These are phyloP conservation scores for Candida methanosorbosa DNA, from an alignment of 805 yeast species.

Conservation along the genomic window DNA sequence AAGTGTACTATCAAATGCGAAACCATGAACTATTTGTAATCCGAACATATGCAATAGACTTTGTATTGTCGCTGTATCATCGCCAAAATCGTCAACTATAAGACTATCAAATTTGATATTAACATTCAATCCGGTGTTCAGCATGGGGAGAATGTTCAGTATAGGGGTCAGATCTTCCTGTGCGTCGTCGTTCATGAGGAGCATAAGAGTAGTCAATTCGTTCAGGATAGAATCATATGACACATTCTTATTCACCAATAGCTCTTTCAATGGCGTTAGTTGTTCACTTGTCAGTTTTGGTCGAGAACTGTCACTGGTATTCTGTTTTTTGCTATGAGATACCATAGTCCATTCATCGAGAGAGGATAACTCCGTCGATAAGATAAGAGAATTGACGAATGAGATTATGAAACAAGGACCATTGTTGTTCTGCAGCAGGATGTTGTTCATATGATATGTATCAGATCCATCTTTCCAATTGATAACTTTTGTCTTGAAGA, in stretches of 20 bases:
- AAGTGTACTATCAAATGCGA: constrained; percentile 21
- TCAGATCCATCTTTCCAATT: constrained; percentile 17
- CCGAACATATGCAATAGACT: constrained; percentile 15
- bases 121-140: constrained; percentile 64
- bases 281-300: neutral
- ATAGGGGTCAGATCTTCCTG: constrained; percentile 26
- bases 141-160: constrained; percentile 47
- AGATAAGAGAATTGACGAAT: constrained; percentile 56
- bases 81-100: constrained; percentile 13
- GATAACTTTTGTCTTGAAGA: constrained; percentile 19
- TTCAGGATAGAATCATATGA: constrained; percentile 34
- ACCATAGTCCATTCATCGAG: constrained; percentile 15
- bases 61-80: constrained; percentile 10
- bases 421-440: constrained; percentile 68
- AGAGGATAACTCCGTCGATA: constrained; percentile 31
- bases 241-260: constrained; percentile 13
- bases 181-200: constrained; percentile 24
- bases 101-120: constrained; percentile 55
- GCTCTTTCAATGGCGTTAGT: constrained; percentile 12
- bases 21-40: constrained; percentile 64
- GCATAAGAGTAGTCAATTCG: constrained; percentile 38
- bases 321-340: neutral
- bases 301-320: neutral
- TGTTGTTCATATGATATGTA: constrained; percentile 33
- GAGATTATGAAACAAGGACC: constrained; percentile 90